These are phyloP conservation scores for Favolaschia claudopus DNA, from an alignment of 768 basidiomycete species.

Conservation along the genomic window DNA sequence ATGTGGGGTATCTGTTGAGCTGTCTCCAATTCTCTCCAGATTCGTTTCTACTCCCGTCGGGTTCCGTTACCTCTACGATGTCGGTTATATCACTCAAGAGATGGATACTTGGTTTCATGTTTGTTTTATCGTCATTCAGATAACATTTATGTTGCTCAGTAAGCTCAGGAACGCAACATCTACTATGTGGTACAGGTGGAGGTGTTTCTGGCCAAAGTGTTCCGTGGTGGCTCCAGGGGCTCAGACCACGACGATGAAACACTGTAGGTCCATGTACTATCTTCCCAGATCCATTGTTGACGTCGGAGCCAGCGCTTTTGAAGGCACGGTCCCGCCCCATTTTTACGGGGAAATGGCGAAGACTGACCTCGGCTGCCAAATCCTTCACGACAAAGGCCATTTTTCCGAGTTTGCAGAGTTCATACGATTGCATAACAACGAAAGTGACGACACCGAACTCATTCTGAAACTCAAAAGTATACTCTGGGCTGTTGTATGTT, in stretches of 20 bases:
- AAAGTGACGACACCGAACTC: constrained; percentile 82
- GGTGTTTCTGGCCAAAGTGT: constrained; percentile 85
- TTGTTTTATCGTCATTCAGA: constrained; percentile 37
- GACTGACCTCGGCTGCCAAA: constrained; percentile 92
- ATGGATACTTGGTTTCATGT: constrained; percentile 98
- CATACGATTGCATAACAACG: constrained; percentile 85
- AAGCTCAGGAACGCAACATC: constrained; percentile 84
- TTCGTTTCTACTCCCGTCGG: constrained; percentile 96
- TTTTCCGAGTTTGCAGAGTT: constrained; percentile 91
- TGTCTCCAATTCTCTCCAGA: constrained; percentile 49
- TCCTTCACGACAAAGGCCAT: constrained; percentile 89
- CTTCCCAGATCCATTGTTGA: not conserved
- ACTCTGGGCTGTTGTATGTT: constrained; percentile 94
- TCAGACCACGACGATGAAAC: constrained; percentile 67
- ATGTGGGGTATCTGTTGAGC: not conserved
- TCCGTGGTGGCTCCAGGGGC: constrained; percentile 58
- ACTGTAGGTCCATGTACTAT: constrained; percentile 18
- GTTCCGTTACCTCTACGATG: constrained; percentile 90
- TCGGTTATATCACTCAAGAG: constrained; percentile 92
- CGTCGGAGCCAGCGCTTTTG: constrained; percentile 63
- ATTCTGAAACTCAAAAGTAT: constrained; percentile 93
- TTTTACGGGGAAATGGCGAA: constrained; percentile 99
- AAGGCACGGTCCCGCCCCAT: constrained; percentile 90
- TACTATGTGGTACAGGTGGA: constrained; percentile 95
- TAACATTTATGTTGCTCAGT: constrained; percentile 1